Conservation (phyloP, 805 yeast genomes). For the Pichia occidentalis region DNA sequence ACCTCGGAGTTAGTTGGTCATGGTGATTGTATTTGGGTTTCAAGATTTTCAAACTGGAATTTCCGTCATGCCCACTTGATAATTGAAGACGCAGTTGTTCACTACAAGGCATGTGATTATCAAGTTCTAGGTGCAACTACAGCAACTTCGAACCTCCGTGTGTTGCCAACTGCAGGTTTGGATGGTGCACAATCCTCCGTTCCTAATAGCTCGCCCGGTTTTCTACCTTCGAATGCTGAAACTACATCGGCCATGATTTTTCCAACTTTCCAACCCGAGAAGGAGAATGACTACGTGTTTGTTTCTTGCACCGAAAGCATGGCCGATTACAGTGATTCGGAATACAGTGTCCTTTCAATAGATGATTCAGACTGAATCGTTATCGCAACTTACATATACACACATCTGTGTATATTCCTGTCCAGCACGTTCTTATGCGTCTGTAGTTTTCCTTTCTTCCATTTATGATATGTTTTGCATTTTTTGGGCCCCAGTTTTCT, state of each 20-base stretch:
- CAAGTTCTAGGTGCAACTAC: slow-evolving; percentile 1
- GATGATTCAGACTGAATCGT: not conserved
- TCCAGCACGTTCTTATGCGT: too few relatives aligned
- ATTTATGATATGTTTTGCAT: not conserved
- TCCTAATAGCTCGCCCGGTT: too few relatives aligned
- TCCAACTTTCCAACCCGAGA: not conserved
- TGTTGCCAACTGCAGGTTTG: too few relatives aligned
- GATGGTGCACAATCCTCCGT: too few relatives aligned
- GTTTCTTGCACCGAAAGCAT: slow-evolving; percentile 2
- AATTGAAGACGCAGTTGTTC: not conserved
- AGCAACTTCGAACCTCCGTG: too few relatives aligned
- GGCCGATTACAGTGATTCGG: slow-evolving; percentile 2
- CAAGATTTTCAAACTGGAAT: slow-evolving; percentile 5
- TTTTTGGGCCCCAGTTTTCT: not conserved
- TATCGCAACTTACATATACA: too few relatives aligned
- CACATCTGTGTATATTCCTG: too few relatives aligned
- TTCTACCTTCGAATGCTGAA: too few relatives aligned
- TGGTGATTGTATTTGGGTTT: not conserved
- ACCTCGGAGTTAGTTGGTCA: slow-evolving; percentile 4
- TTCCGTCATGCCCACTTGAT: not conserved
- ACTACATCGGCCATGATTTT: not conserved
- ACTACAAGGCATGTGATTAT: slow-evolving; percentile 6
- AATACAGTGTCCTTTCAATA: slow-evolving; percentile 8
- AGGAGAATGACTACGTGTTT: slow-evolving; percentile 6
- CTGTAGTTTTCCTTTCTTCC: too few relatives aligned